These are phyloP conservation scores for Helminthosporium solani DNA, from an alignment of 2,329 filamentous ascomycete species.

Conservation along the genomic window DNA sequence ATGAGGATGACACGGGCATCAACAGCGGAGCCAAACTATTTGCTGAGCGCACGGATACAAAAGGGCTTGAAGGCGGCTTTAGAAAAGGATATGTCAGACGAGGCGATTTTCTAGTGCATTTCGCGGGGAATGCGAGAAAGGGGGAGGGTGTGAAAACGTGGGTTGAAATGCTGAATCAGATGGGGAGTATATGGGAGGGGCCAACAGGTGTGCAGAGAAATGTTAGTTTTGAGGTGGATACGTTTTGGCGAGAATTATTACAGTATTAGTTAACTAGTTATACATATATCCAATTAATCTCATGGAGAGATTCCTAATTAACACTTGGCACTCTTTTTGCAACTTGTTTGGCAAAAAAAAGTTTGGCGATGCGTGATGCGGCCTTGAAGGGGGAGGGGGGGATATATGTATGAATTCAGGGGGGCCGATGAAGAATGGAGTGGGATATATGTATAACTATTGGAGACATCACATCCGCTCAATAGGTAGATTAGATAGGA, in stretches of 20 bases:
- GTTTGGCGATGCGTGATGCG: too few species aligned
- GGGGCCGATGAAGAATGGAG: too few species aligned
- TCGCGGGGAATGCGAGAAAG: neutral
- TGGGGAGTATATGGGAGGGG: neutral
- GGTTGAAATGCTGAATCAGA: neutral
- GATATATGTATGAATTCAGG: too few species aligned
- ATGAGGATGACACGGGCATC: neutral
- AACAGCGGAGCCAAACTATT: neutral
- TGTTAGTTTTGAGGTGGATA: neutral
- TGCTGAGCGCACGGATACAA: neutral
- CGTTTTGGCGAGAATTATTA: constrained; percentile 1
- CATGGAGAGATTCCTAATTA: too few species aligned
- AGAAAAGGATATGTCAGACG: neutral
- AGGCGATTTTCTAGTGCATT: constrained; percentile 1
- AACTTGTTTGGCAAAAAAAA: too few species aligned
- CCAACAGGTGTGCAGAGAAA: neutral
- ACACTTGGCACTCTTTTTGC: too few species aligned
- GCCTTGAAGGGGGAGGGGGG: too few species aligned
- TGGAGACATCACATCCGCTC: too few species aligned
- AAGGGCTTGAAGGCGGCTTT: neutral
- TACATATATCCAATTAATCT: too few species aligned
- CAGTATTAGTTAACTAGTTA: too few species aligned
- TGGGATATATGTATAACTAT: too few species aligned
- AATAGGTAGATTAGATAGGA: too few species aligned
- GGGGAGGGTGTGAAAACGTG: neutral